Conservation (phyloP, 2,329 filamentous ascomycete genomes). For the Trichophyton rubrum region DNA sequence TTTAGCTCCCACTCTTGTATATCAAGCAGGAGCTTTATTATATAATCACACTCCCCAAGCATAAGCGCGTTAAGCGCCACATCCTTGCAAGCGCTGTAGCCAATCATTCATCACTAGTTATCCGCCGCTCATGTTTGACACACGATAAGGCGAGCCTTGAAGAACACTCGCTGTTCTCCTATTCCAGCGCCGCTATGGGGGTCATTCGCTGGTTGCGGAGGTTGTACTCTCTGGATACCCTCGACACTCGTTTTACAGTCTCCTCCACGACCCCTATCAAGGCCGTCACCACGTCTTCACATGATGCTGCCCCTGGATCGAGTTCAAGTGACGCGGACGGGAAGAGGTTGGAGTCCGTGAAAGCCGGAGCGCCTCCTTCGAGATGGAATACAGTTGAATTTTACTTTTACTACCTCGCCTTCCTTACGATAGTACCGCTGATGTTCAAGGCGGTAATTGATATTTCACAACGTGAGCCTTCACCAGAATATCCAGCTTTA, state of each 20-base stretch:
- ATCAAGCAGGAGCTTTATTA: no score
- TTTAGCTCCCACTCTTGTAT: no score
- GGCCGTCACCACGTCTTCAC: constrained; percentile 36
- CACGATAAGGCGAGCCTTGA: not conserved
- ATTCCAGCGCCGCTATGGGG: constrained; percentile 26
- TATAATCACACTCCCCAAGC: no score
- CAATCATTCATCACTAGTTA: no score
- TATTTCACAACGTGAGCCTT: constrained; percentile 61
- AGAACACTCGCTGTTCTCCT: not conserved
- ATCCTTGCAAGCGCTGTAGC: no score
- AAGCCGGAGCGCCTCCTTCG: constrained; percentile 45
- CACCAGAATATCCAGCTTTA: not conserved
- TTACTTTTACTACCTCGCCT: constrained; percentile 61
- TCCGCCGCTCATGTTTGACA: not conserved
- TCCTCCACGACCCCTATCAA: constrained; percentile 56
- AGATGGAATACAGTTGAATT: constrained; percentile 85
- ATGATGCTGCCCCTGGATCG: constrained; percentile 22
- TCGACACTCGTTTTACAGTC: constrained; percentile 60
- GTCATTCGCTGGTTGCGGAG: constrained; percentile 38
- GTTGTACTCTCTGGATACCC: constrained; percentile 53
- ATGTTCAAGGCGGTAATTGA: constrained; percentile 89
- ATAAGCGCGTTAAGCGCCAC: no score
- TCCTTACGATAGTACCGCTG: constrained; percentile 55
- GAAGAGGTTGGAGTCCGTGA: constrained; percentile 16
- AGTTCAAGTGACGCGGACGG: constrained; percentile 6